A percentile compares a stretch with the other conserved stretches of the same genome.
phyloP scores from a whole-genome alignment of 2,329 filamentous ascomycete genomes.

The Cercospora beticola region DNA sequence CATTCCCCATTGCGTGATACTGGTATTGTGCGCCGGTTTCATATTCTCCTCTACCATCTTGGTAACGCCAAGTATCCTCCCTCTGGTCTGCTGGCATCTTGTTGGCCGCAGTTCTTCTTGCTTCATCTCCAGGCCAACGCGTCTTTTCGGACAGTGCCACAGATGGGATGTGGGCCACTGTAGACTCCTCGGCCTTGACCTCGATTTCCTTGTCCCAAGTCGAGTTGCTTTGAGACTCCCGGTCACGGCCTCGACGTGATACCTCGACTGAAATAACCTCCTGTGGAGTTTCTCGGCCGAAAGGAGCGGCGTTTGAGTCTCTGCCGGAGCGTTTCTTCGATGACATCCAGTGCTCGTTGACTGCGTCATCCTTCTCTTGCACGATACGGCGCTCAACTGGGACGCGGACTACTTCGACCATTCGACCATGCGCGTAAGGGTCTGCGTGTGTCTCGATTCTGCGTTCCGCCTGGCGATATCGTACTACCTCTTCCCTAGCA shows the following conservation, averaged over 20 bases:
- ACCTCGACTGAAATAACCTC: neutral
- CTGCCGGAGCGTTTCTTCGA: conserved; percentile 3
- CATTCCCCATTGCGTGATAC: neutral
- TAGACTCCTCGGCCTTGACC: neutral
- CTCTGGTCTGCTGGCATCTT: neutral
- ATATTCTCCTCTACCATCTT: neutral
- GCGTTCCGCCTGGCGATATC: conserved; percentile 38
- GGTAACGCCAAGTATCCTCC: neutral
- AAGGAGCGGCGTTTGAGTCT: conserved; percentile 6
- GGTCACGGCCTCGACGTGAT: neutral
- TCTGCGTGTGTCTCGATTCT: conserved; percentile 34
- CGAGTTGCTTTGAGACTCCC: neutral
- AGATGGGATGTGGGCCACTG: neutral
- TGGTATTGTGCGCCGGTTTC: neutral
- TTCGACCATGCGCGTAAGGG: conserved; percentile 34
- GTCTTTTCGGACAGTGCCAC: neutral
- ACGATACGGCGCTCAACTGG: conserved; percentile 31
- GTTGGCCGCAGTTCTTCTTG: neutral
- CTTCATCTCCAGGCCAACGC: neutral
- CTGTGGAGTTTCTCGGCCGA: neutral
- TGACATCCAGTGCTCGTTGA: conserved; percentile 20
- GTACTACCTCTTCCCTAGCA: conserved; percentile 38
- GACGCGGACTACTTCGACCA: conserved; percentile 27
- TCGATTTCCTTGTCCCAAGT: neutral
- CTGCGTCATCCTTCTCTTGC: conserved; percentile 20